Evolutionary conservation across 441 rosid genomes (phyloP), one percentile per base, ranked within the genome.

Genomic region (Mallotus japonicus): DNA sequence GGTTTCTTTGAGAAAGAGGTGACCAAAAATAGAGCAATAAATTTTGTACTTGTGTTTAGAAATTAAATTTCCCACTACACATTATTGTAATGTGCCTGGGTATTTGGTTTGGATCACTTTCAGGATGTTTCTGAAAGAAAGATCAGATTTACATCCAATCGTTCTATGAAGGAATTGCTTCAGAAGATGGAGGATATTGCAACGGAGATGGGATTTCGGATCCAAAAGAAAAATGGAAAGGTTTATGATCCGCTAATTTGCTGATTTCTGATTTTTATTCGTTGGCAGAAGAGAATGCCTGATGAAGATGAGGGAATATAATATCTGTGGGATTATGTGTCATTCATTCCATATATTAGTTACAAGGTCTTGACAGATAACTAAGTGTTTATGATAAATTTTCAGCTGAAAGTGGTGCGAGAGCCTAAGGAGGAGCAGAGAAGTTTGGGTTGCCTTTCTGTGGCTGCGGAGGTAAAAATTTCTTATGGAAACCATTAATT

Each of bases 1-100:
- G 99, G 99, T 75, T 92, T 95, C 83, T 95, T 95, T 17, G 99
- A 95, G 85, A 81, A 86, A 80, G 99, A 93, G 97, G 99, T 95
- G 76, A 62, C 7, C 8, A 28, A 62, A 67, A 72, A 54, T 10
- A 61, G 40, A 67, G 4, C 53, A 58, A 65, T 22, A 37, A 62
- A 24, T 53, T 58, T 50, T 22, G 19, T 63, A 47, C 55, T 42
- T 20, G 10, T 20, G 14, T 53, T 44, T 57, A 44, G 65, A 9
- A 12, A 42, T 62, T 63, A 17, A 11, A 15, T 24, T 49, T 15
- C 1, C 32, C 12, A 55, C 55, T 49, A 16, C 9, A 32, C 19
- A 74, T 66, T 55, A 51, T 28, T 65, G 32, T 37, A 34, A 20
- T 14, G 0, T 53, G 3, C 37, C 19, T 28, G 24, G 6, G 16